Evolutionary conservation across 306 rosid genomes (phyloP).

Genomic region (Quercus cerris): DNA sequence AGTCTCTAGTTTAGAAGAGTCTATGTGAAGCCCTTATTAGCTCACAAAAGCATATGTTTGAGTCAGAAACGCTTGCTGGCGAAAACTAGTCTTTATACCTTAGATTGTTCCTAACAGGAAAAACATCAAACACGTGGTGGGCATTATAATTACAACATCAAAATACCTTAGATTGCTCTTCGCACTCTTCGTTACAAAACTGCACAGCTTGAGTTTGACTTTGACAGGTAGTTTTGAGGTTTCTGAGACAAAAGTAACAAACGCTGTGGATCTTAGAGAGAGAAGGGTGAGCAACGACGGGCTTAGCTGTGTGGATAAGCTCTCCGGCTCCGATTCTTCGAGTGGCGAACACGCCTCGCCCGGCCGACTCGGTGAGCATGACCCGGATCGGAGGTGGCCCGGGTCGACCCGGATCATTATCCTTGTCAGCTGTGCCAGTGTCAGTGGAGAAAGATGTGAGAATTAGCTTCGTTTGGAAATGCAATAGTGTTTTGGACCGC

Average conservation of each 20-base stretch:
- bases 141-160: not conserved
- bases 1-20: not conserved
- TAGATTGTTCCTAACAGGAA: constrained; percentile 3
- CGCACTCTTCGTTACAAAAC: constrained; percentile 58
- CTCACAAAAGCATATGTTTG: not conserved
- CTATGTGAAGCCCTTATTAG: not conserved
- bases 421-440: not conserved
- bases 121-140: constrained; percentile 39
- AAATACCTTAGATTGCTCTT: constrained; percentile 44
- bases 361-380: constrained; percentile 55
- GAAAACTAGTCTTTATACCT: not conserved
- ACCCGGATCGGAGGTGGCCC: constrained; percentile 77
- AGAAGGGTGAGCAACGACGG: constrained; percentile 66
- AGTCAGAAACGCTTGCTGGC: not conserved
- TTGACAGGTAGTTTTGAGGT: constrained; percentile 6
- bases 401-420: constrained; percentile 22
- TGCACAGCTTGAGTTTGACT: constrained; percentile 18
- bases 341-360: constrained; percentile 82
- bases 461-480: constrained; percentile 3
- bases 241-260: constrained; percentile 71
- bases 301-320: constrained; percentile 74
- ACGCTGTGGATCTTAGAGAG: constrained; percentile 33
- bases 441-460: constrained; percentile 22
- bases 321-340: constrained; percentile 68
- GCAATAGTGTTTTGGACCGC: constrained; percentile 13